Evolutionary conservation across 1,284 basidiomycete genomes (phyloP), one percentile per base, ranked within the genome.

Genomic region (Ceraceosorus guamensis): DNA sequence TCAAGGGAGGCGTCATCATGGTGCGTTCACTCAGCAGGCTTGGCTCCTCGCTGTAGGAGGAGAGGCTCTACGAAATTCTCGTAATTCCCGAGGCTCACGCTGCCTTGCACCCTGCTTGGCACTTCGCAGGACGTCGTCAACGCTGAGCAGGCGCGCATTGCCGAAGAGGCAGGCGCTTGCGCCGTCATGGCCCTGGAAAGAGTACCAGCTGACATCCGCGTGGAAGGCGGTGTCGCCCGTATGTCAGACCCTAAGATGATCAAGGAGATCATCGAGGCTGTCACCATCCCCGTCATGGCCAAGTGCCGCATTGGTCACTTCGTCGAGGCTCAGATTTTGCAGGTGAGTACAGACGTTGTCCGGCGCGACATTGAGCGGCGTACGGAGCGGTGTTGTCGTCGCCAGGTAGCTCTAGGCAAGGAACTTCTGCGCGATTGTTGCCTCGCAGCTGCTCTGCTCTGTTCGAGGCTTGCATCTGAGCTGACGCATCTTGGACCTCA

Each of bases 221-320:
- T 65, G 41, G 64, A 75, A 55, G 73, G 73, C 55, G 73, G 73
- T 57, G 73, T 75, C 6, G 73, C 73, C 35, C 65, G 73, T 48
- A 75, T 75, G 73, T 77, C 73, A 37, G 92, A 96, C 79, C 92
- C 92, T 8, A 81, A 84, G 58, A 90, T 97, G 87, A 97, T 99
- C 82, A 96, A 96, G 78, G 84, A 88, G 75, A 96, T 96, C 77
- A 87, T 91, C 66, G 87, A 86, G 24, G 75, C 76, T 18, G 68
- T 67, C 37, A 64, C 67, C 3, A 66, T 67, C 51, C 62, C 67
- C 44, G 66, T 64, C 50, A 48, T 52, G 55, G 89, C 89, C 53
- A 91, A 92, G 80, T 87, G 86, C 59, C 86, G 95, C 67, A 97
- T 99, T 77, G 95, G 93, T 1, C 93, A 99, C 79, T 88, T 93